Base-by-base conservation (phyloP, 2,329 filamentous ascomycete genomes). In the Penicillium sp. region DNA sequence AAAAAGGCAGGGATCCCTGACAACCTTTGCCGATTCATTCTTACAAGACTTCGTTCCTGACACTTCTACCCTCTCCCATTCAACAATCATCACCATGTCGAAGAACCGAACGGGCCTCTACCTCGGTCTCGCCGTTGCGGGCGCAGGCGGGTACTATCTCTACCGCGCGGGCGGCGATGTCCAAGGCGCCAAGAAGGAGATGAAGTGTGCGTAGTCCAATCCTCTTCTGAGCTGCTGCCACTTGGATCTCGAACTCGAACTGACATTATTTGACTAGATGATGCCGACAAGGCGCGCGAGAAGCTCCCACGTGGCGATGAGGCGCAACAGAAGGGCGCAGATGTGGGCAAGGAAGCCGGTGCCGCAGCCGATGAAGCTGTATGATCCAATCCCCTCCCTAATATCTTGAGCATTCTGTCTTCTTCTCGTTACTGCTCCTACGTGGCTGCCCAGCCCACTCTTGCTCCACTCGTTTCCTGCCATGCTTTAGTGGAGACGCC, bases 71-170 rank as follows among this genome's bases (percentile, higher is more conserved):
- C 21, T 40, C 34, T 15, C 13, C 26, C 42, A 7, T 26, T 13
- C 15, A 32, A 37, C 7, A 15, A 42, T 34, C 40, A 29, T 18
- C 51, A 68, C 32, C 33, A 72, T 73, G 70, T 67, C 70, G 17
- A 72, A 71, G 56, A 70, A 58, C 55, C 67, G 71, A 49, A 62
- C 67, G 29, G 62, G 64, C 15, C 49, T 74, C 32, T 73, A 69
- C 62, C 60, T 77, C 26, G 71, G 86, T 63, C 74, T 85, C 61
- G 83, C 80, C 53, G 85, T 84, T 59, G 87, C 82, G 26, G 84
- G 83, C 64, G 88, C 85, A 59, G 78, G 86, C 52, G 91, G 89
- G 36, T 97, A 96, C 81, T 97, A 97, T 79, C 83, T 97, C 57
- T 99, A 96, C 80, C 81, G 77, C 45, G 88, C 92, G 13, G 93